Base-by-base conservation (phyloP, 2,329 filamentous ascomycete genomes). In the Hortaea werneckii region DNA sequence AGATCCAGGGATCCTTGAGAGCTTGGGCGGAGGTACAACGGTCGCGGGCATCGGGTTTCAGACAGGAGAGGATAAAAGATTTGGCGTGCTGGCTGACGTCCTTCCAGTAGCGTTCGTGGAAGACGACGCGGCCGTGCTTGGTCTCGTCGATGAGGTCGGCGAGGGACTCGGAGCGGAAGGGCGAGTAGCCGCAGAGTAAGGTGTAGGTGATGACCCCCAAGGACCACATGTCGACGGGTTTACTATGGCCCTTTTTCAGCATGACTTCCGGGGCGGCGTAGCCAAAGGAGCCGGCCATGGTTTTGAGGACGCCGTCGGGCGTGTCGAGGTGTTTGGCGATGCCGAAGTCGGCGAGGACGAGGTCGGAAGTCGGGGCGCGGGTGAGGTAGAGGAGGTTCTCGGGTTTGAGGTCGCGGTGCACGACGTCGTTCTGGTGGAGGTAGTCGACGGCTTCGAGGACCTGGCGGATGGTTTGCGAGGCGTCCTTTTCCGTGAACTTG, bases 171-270 rank as follows among this genome's bases (percentile, higher is more conserved):
- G 88, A 92, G 56, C 92, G 83, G 78, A 98, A 98, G 13, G 92
- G 92, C 39, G 90, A 95, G 73, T 98, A 98, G 56, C 92, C 92
- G 65, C 94, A 98, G 43, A 98, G 84, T 28, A 98, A 76, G 11
- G 92, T 98, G 70, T 98, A 98, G 37, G 92, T 96, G 61, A 98
- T 98, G 60, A 98, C 92, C 51, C 92, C 92, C 69, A 98, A 78
- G 3, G 92, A 96, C 92, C 92, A 98, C 87, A 98, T 95, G 64
- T 98, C 92, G 30, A 96, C 92, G 4, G 92, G 87, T 69, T 96
- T 98, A 64, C 92, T 92, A 65, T 98, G 94, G 13, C 92, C 92
- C 62, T 87, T 82, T 75, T 95, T 95, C 54, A 95, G 76, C 92
- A 98, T 98, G 49, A 98, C 89, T 67, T 98, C 92, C 6, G 92